A percentile compares a stretch with the other conserved stretches of the same genome.
phyloP scores from a whole-genome alignment of 2,329 filamentous ascomycete species.

The Fusarium sp. region DNA sequence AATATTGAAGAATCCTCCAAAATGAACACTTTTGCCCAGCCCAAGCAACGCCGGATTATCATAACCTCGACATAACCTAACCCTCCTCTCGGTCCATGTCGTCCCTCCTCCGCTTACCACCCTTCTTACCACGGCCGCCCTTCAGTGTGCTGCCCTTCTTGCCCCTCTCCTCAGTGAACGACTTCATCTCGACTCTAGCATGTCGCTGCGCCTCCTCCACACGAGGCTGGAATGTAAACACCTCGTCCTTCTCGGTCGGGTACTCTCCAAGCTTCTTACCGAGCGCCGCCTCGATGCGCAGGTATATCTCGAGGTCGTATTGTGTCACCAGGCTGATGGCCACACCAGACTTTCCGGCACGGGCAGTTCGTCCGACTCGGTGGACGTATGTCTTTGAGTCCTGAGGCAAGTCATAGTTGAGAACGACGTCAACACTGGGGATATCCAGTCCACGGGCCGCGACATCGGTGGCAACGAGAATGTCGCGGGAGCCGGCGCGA shows the following conservation, averaged over 20 bases:
- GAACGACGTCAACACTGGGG: constrained; percentile 85
- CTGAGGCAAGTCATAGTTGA: constrained; percentile 86
- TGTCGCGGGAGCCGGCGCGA: constrained; percentile 79
- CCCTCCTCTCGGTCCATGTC: constrained; percentile 83
- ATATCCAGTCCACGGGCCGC: constrained; percentile 93
- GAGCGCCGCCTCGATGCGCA: constrained; percentile 83
- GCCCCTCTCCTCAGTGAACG: constrained; percentile 75
- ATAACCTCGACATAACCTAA: constrained; percentile 49
- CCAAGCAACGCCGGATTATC: constrained; percentile 30
- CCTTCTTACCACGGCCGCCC: constrained; percentile 55
- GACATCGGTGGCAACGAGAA: constrained; percentile 94
- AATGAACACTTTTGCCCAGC: constrained; percentile 19
- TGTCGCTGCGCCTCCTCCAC: constrained; percentile 87
- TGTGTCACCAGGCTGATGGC: constrained; percentile 87
- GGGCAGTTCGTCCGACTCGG: constrained; percentile 86
- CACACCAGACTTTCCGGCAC: constrained; percentile 85
- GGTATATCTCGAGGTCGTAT: constrained; percentile 84
- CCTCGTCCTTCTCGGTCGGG: constrained; percentile 79
- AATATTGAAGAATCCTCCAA: constrained; percentile 14
- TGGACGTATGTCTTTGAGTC: constrained; percentile 94
- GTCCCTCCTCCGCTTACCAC: constrained; percentile 59
- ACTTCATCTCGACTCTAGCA: constrained; percentile 84
- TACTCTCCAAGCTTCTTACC: constrained; percentile 80
- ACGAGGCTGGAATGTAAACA: constrained; percentile 80
- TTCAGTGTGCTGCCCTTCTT: constrained; percentile 60